These are phyloP conservation scores for Paecilomyces formosus DNA, from an alignment of 2,329 filamentous ascomycete genomes.

Conservation along the genomic window DNA sequence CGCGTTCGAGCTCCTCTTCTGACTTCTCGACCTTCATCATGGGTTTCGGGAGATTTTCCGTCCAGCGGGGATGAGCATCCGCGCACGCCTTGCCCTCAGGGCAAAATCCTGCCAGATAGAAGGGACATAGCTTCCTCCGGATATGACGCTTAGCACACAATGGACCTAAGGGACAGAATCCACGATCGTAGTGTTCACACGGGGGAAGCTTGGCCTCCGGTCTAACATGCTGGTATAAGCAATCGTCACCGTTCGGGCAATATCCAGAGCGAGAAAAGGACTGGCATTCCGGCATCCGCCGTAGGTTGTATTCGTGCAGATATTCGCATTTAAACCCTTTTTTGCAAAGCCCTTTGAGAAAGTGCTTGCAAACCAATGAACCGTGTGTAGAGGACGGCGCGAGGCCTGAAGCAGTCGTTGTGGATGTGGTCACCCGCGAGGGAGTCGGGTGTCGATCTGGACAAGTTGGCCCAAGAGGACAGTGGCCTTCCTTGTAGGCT, in stretches of 20 bases:
- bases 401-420: conserved; percentile 34
- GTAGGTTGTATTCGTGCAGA: conserved; percentile 94
- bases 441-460: conserved; percentile 68
- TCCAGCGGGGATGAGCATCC: conserved; percentile 74
- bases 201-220: conserved; percentile 70
- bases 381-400: conserved; percentile 34
- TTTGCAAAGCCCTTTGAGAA: conserved; percentile 93
- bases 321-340: conserved; percentile 97
- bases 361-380: conserved; percentile 93
- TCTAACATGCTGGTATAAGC: conserved; percentile 84
- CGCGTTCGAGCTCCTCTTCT: conserved; percentile 58
- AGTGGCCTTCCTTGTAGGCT: conserved; percentile 77
- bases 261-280: conserved; percentile 91
- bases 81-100: conserved; percentile 72
- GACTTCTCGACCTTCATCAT: conserved; percentile 62
- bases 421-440: conserved; percentile 35
- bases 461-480: conserved; percentile 75
- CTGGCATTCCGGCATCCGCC: conserved; percentile 97
- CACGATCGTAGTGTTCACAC: conserved; percentile 86
- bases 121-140: conserved; percentile 69
- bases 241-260: conserved; percentile 95
- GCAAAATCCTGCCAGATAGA: conserved; percentile 91
- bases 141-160: conserved; percentile 84
- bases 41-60: conserved; percentile 54
- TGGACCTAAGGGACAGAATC: conserved; percentile 88